phyloP scores from a whole-genome alignment of 2,329 filamentous ascomycete genomes.

The Cordyceps fumosorosea region DNA sequence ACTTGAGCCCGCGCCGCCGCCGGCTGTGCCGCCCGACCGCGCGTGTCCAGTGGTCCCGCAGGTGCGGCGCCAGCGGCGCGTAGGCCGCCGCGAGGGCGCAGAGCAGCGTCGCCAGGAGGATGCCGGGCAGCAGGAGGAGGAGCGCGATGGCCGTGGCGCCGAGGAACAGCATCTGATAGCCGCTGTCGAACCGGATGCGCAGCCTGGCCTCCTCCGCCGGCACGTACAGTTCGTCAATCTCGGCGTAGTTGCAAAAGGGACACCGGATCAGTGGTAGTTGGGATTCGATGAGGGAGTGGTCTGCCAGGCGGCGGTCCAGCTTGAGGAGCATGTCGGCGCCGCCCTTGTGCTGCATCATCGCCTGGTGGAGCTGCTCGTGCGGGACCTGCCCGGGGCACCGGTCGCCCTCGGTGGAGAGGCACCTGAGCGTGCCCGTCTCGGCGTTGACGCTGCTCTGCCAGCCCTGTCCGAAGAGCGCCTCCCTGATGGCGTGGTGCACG shows the following conservation, averaged over 20 bases:
- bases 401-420: slow-evolving; percentile 66
- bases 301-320: slow-evolving; percentile 72
- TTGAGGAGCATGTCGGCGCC: slow-evolving; percentile 66
- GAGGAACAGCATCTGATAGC: slow-evolving; percentile 44
- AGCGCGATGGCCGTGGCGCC: slow-evolving; percentile 46
- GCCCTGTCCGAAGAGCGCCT: slow-evolving; percentile 88
- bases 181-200: slow-evolving; percentile 47
- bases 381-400: slow-evolving; percentile 73
- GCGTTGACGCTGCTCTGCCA: slow-evolving; percentile 77
- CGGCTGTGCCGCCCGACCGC: slow-evolving; percentile 63
- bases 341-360: slow-evolving; percentile 62
- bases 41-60: slow-evolving; percentile 43
- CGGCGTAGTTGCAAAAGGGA: slow-evolving; percentile 87
- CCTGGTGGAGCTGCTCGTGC: slow-evolving; percentile 61
- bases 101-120: slow-evolving; percentile 40
- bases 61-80: slow-evolving; percentile 34
- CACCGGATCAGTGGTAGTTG: slow-evolving; percentile 73
- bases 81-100: slow-evolving; percentile 38
- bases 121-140: slow-evolving; percentile 48
- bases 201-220: slow-evolving; percentile 48
- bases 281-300: slow-evolving; percentile 67
- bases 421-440: slow-evolving; percentile 67
- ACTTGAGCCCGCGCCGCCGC: slow-evolving; percentile 66
- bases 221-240: slow-evolving; percentile 71
- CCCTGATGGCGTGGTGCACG: slow-evolving; percentile 72